Base-by-base conservation (phyloP, 2,329 filamentous ascomycete genomes). In the Fusarium chaquense region DNA sequence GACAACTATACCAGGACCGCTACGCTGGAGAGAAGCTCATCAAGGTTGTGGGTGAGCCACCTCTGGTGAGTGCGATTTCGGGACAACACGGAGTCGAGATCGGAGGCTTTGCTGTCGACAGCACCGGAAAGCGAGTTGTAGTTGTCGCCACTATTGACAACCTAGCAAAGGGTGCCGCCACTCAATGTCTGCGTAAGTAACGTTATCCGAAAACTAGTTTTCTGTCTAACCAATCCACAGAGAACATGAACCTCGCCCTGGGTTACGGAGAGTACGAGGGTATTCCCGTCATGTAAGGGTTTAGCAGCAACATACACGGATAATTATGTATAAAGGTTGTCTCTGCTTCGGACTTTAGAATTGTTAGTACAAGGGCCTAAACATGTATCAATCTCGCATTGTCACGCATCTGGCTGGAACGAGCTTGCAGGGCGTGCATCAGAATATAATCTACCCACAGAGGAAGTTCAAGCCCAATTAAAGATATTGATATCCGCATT, bases 11-110 rank as follows among this genome's bases (percentile, higher is more conserved):
- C 85, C 95, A 98, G 81, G 95, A 98, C 75, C 89, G 95, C 26
- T 99, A 97, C 77, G 95, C 95, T 8, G 94, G 94, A 52, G 96
- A 98, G 86, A 95, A 94, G 82, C 89, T 99, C 18, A 91, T 99
- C 78, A 97, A 96, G 86, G 89, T 98, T 22, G 88, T 93, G 6
- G 95, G 95, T 56, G 95, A 98, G 1, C 43, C 53, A n/a, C 53
- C 53, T 6, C 32, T 56, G 24, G 53, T 56, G 43, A 56, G 53
- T 45, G 53, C 53, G 6, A 56, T 56, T 98, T 75, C 88, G 88
- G 73, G 89, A 91, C 69, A 93, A 83, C 95, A 98, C 78, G 91
- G 93, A 24, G 91, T 97, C 6, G 94, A 98, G 83, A 94, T 99
- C 79, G 96, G 96, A 63, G 94, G 93, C 0, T 98, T 98, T 76